phyloP scores from a whole-genome alignment of 768 basidiomycete genomes.

The Russula earlei region DNA sequence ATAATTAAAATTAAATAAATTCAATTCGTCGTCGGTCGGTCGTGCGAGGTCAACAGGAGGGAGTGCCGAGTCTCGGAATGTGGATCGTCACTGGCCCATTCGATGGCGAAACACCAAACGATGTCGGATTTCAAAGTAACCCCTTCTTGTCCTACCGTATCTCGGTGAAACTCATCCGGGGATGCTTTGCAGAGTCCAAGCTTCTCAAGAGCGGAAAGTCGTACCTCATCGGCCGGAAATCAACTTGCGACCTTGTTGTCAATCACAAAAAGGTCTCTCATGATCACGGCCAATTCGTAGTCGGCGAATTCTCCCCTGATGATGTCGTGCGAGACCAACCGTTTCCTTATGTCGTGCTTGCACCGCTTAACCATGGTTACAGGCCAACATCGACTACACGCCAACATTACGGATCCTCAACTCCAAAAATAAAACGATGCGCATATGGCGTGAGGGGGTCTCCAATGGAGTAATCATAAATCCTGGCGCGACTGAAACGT shows the following conservation, averaged over 20 bases:
- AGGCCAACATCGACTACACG: constrained; percentile 42
- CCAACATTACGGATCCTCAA: constrained; percentile 44
- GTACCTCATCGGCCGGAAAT: constrained; percentile 50
- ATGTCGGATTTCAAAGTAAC: constrained; percentile 35
- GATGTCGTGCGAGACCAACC: constrained; percentile 42
- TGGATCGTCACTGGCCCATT: constrained; percentile 50
- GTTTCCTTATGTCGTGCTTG: not conserved
- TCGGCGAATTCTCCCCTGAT: constrained; percentile 41
- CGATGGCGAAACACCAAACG: constrained; percentile 32
- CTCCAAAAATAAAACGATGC: constrained; percentile 38
- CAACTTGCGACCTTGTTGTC: constrained; percentile 36
- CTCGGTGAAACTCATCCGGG: not conserved
- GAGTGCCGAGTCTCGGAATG: no score
- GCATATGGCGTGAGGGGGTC: constrained; percentile 32
- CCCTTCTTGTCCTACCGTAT: constrained; percentile 1
- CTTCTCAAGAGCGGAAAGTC: constrained; percentile 50
- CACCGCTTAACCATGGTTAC: not conserved
- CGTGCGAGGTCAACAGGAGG: no score
- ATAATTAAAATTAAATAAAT: no score
- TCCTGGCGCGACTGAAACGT: constrained; percentile 29
- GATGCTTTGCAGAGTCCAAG: constrained; percentile 35
- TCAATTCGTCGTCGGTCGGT: no score
- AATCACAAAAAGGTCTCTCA: constrained; percentile 57
- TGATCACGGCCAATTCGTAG: constrained; percentile 47
- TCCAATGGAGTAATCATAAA: constrained; percentile 28